Evolutionary conservation across 192 early-diverging fungal genomes (phyloP), one percentile per base, ranked within the genome.

Genomic region (Coemansia sp.): DNA sequence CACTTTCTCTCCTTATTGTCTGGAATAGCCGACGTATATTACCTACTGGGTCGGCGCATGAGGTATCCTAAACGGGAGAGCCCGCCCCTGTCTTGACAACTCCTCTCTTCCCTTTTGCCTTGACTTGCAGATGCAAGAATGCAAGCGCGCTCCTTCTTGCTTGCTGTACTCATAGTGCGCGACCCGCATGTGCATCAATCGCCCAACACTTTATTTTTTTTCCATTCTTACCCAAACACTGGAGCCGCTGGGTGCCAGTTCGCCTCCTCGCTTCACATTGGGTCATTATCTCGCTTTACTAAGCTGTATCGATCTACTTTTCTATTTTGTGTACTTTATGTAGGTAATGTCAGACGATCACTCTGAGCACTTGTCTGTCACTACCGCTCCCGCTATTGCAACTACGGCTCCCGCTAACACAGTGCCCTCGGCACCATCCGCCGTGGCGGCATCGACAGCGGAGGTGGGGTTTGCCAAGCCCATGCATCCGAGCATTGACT

Each of bases 281-380:
- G 18, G 18, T 9, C 20, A 23, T 59, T 37, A 34, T 31, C 20
- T 39, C 33, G 35, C 58, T 28, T 31, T 33, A 11, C 51, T 55
- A 55, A 55, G 51, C 51, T 16, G 51, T 33, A 28, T 6, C 28
- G 5, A 1, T n/a, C 14, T 26, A 34, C 23, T 40, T 9, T 5
- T 39, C 60, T 60, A 21, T 26, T 53, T 39, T 14, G 13, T 33
- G 59, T 1, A 16, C 10, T 45, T 23, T 28, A 48, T 80, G 69
- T 80, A 80, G 77, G 69, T 74, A 74, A 80, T 80, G 77, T 71
- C 77, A 45, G 67, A 69, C 42, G 59, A 74, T 51, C 71, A 74
- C 35, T 31, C 65, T 21, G 62, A 73, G 46, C 37, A 70, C 31
- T 64, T 28, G 60, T 57, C 69, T 42, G 42, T 61, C 9, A 34